Percentiles rank a stretch among this genome's conserved stretches.
Evolutionary conservation across 768 basidiomycete species (phyloP).

Genomic region (Rhizopogon salebrosus): DNA sequence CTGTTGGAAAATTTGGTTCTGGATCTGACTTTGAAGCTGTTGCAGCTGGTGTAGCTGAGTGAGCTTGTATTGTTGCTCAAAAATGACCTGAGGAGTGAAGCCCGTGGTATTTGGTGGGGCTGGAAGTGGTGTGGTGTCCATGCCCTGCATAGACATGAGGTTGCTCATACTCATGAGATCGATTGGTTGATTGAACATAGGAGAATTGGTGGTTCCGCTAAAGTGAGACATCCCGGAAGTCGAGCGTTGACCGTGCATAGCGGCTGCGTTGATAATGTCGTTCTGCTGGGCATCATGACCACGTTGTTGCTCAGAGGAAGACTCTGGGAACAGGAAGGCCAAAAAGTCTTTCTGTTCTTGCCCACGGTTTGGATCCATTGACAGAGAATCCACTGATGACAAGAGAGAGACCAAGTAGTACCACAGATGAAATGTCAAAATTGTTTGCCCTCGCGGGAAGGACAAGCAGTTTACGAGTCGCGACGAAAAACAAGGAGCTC

Average conservation of each 20-base stretch:
- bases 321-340: constrained; percentile 29
- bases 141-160: constrained; percentile 45
- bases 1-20: constrained; percentile 85
- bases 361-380: constrained; percentile 19
- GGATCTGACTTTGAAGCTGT: constrained; percentile 78
- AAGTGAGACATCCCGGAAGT: constrained; percentile 3
- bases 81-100: constrained; percentile 43
- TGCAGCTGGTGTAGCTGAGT: constrained; percentile 74
- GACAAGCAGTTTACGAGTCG: background rate
- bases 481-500: background rate
- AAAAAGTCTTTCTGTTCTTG: constrained; percentile 33
- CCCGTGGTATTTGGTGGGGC: constrained; percentile 15
- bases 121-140: constrained; percentile 22
- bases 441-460: background rate
- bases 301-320: constrained; percentile 20
- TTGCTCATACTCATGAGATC: constrained; percentile 41
- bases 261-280: constrained; percentile 3
- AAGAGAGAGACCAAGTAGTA: background rate
- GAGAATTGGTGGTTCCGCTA: constrained; percentile 5
- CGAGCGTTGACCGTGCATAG: constrained; percentile 11
- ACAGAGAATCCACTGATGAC: background rate
- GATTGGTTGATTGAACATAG: constrained; percentile 32
- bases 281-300: constrained; percentile 18
- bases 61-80: constrained; percentile 77
- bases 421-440: background rate